phyloP scores from a whole-genome alignment of 768 basidiomycete genomes.

The Sarcodon sp. region DNA sequence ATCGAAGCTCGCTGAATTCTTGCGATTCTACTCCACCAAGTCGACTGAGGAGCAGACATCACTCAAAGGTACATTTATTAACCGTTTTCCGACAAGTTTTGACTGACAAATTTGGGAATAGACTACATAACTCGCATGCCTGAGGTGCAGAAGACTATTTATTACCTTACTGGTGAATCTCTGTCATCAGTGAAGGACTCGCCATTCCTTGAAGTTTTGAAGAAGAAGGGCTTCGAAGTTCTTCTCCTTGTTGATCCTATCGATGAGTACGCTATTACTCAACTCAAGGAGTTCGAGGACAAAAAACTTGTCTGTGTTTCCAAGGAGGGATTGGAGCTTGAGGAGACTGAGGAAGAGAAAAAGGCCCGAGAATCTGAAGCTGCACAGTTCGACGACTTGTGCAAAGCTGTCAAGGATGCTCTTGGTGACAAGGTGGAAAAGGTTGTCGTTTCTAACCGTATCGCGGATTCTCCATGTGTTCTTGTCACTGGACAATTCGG shows the following conservation, averaged over 20 bases:
- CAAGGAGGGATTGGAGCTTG: conserved; percentile 98
- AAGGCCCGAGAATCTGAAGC: conserved; percentile 75
- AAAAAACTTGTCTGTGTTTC: conserved; percentile 97
- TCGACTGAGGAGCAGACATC: conserved; percentile 81
- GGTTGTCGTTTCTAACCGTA: conserved; percentile 95
- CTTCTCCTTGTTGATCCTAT: conserved; percentile 97
- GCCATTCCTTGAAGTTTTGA: conserved; percentile 97
- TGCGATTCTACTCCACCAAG: conserved; percentile 98
- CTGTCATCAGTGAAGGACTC: conserved; percentile 85
- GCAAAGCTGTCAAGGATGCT: conserved; percentile 92
- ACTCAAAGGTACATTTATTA: conserved; percentile 63
- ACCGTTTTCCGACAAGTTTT: not conserved
- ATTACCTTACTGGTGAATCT: conserved; percentile 98
- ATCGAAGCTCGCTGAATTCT: conserved; percentile 97
- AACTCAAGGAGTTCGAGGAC: conserved; percentile 98
- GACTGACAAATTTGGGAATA: conserved; percentile 15
- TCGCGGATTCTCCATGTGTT: conserved; percentile 92
- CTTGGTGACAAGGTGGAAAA: conserved; percentile 99
- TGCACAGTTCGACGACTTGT: conserved; percentile 75
- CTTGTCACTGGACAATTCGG: conserved; percentile 98
- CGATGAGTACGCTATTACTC: conserved; percentile 96
- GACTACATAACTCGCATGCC: conserved; percentile 99
- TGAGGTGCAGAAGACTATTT: conserved; percentile 96
- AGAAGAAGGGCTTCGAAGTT: conserved; percentile 99
- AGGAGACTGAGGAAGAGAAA: conserved; percentile 99